Evolutionary conservation across 2,329 filamentous ascomycete genomes (phyloP), one percentile per base, ranked within the genome.

Genomic region (Xylaria sp.): DNA sequence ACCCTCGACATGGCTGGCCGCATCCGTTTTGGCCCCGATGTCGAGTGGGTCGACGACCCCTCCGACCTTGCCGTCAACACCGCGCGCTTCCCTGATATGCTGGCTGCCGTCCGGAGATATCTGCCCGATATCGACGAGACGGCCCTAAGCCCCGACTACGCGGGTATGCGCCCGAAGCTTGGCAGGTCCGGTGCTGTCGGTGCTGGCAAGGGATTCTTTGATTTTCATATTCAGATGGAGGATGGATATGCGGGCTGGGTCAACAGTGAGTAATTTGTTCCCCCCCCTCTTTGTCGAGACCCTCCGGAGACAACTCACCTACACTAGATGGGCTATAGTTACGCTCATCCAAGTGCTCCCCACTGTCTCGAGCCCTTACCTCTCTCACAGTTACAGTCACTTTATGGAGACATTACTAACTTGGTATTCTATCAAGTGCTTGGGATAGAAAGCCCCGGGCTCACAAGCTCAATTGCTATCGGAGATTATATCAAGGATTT

Each of bases 21-120:
- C 0, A 84, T 98, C 43, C 89, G 92, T 37, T 99, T 99, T 75
- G 95, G 95, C 0, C 95, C 95, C 0, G 95, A 99, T 73, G 90
- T 97, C 13, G 92, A 98, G 75, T 98, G 95, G 95, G 89, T 97
- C 0, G 85, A 89, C 49, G 79, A 82, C 1, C 87, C 92, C 0
- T 77, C 78, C 8, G 87, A 97, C 70, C 81, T 97, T n/a, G 80
- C 81, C 1, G 89, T 90, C 15, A 92, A 86, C 67, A 78, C 81
- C 1, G 80, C 80, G 21, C 82, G 90, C 11, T 79, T 97, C 57
- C 74, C 78, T 1, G 81, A 85, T 38, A 93, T 93, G 0, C 75
- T 96, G 0, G 80, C 80, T 10, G 91, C 92, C 71, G 97, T 99
- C 60, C 80, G 83, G 68, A 82, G 83, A 7, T 99, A 96, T 73